Base-by-base conservation (phyloP, 2,329 filamentous ascomycete species). In the Fusarium euwallaceae region DNA sequence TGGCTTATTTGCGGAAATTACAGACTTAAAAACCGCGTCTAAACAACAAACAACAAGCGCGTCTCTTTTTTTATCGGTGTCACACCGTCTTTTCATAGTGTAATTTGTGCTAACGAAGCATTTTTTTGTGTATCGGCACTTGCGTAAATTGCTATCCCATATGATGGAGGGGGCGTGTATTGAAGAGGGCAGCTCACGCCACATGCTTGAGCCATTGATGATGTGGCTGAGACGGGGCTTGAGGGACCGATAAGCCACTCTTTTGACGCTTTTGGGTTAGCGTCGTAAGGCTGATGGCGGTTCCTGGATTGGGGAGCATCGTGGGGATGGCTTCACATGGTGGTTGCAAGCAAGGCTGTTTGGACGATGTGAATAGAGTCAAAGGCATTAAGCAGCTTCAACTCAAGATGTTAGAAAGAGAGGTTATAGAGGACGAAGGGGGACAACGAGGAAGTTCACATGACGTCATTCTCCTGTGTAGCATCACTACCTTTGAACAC, bases 61-160 rank as follows among this genome's bases (percentile, higher is more conserved):
- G 43, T 62, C 60, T 36, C 24, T 48, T 34, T 48, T 34, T 37
- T 24, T 48, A 16, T 24, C 43, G 7, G 32, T 41, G 39, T 59
- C 43, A 75, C 72, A 75, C 69, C 69, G 72, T 75, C 66, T 75
- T 75, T 75, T 75, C 72, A 73, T 60, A 63, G 62, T 58, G 58
- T 39, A 64, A 11, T 39, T 36, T 37, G 32, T 22, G 45, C 32
- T 29, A 37, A 37, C 11, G 17, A 9, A 22, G 17, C 14, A 48
- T 51, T 55, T 27, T 34, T 27, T 32, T n/a, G 11, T n/a, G 16
- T 34, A 22, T n/a, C 34, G 45, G 32, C 41, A 62, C 17, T 37
- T 68, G 22, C 27, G 55, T 17, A 51, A 65, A 60, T 32, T 61
- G 34, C 27, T 3, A 66, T 43, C 32, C 32, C 11, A 22, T 20